phyloP scores from a whole-genome alignment of 1,284 basidiomycete species.

The Austroboletus rostrupii region DNA sequence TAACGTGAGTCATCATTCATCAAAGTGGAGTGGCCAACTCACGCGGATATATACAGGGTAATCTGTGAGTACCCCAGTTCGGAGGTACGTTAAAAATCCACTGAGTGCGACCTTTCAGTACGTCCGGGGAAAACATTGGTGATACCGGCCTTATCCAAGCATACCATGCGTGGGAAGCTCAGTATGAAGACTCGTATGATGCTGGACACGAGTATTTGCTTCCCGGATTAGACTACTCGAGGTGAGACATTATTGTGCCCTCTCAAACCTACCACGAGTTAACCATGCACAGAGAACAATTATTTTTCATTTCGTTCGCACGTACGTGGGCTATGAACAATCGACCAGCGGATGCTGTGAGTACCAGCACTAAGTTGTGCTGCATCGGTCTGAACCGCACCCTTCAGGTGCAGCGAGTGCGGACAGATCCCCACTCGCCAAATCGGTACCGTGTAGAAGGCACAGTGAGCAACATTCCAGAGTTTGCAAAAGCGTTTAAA shows the following conservation, averaged over 20 bases:
- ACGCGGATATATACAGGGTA: conserved; percentile 47
- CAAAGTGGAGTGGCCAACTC: neutral
- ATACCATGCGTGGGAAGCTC: conserved; percentile 82
- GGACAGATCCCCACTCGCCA: conserved; percentile 88
- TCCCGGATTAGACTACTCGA: conserved; percentile 80
- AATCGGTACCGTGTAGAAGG: conserved; percentile 76
- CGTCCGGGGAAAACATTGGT: conserved; percentile 87
- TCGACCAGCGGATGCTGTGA: conserved; percentile 69
- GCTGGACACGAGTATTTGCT: conserved; percentile 69
- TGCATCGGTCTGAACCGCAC: conserved; percentile 16
- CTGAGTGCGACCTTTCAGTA: conserved; percentile 39
- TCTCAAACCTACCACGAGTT: neutral
- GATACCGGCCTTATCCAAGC: conserved; percentile 84
- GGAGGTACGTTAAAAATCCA: neutral
- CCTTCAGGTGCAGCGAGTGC: conserved; percentile 66
- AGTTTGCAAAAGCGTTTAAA: conserved; percentile 75
- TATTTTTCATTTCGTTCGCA: conserved; percentile 88
- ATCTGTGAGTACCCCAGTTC: conserved; percentile 46
- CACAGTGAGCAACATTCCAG: conserved; percentile 75
- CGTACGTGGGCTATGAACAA: conserved; percentile 74
- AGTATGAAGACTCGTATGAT: conserved; percentile 51
- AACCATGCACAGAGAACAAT: conserved; percentile 62
- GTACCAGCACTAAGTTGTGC: conserved; percentile 20
- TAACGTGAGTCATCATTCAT: conserved; percentile 58
- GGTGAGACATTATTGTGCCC: conserved; percentile 30